Base-by-base conservation (phyloP, 106 monocot species). In the Narthecium ossifragum region DNA sequence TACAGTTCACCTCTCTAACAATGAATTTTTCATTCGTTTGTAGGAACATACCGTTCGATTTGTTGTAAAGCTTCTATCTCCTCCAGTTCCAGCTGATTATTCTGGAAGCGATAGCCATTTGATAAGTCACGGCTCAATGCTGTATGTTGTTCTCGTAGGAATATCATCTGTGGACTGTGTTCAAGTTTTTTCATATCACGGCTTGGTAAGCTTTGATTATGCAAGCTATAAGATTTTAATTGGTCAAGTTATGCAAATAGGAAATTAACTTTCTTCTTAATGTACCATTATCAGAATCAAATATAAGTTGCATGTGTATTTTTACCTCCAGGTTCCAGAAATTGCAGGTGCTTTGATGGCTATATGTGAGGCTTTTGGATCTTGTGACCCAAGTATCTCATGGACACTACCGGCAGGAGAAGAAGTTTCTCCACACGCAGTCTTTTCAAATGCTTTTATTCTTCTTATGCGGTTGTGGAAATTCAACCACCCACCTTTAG, bases 361-460 rank as follows among this genome's bases (percentile, higher is more conserved):
- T 55, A 82, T 98, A 53, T 98, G 87, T 63, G 98, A 98, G 55
- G 87, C 68, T 54, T 91, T 91, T 70, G 98, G 98, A 11, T 91
- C 87, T 38, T 79, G 80, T 62, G 53, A 53, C 15, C 91, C 98
- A 15, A 86, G 51, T 45, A 64, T 70, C 34, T 76, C 81, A 46
- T 77, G 93, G 83, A 77, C 77, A 15, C 72, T 72, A 40, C 30
- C 72, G 20, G 29, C 75, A 26, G 81, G 86, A 9, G 89, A 90
- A 75, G 74, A 87, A 66, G 69, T 91, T 21, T 73, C 86, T 61
- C 60, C 71, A 22, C 77, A 91, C 60, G 39, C 86, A 33, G 81
- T 98, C 34, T 98, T 98, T 64, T 98, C 98, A 43, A 88, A 79
- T 85, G 90, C 98, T 41, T 98, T 98, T 61, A 83, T 98, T 53